Percentiles rank a stretch among this genome's conserved stretches.
These are phyloP conservation scores for Juncus effusus DNA, from an alignment of 176 grass and related monocot species.

Conservation along the genomic window DNA sequence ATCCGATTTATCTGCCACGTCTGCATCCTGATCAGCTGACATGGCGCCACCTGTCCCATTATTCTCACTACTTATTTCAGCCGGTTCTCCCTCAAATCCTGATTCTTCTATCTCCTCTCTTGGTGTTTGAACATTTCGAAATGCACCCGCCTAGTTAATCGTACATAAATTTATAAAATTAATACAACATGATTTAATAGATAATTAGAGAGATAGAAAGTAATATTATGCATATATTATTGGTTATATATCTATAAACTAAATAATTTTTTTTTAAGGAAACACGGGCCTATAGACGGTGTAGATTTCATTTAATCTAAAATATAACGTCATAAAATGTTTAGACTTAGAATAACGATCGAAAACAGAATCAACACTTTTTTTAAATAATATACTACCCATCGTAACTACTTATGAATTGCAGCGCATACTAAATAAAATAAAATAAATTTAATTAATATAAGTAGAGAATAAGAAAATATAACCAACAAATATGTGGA, in stretches of 20 bases:
- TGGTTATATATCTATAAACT: not conserved
- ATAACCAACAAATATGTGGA: not conserved
- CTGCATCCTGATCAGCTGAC: slow-evolving; percentile 29
- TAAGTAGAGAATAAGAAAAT: not conserved
- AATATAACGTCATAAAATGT: too few relatives aligned
- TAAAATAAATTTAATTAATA: not conserved
- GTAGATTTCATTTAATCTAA: too few relatives aligned
- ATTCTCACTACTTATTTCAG: slow-evolving; percentile 59
- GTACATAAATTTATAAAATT: slow-evolving; percentile 4
- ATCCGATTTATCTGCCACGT: slow-evolving; percentile 22
- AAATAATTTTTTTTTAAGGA: too few relatives aligned
- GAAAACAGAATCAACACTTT: too few relatives aligned
- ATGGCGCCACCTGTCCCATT: slow-evolving; percentile 25
- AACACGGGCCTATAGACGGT: too few relatives aligned
- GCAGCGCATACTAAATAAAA: not conserved
- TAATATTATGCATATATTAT: not conserved
- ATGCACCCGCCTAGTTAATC: slow-evolving; percentile 55
- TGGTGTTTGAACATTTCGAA: slow-evolving; percentile 36
- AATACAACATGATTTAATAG: not conserved
- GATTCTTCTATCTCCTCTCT: slow-evolving; percentile 16
- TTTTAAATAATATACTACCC: too few relatives aligned
- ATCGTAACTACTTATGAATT: too few relatives aligned
- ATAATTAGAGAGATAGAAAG: not conserved
- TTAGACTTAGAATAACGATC: too few relatives aligned
- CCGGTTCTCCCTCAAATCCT: slow-evolving; percentile 2